These are phyloP conservation scores for Daldinia decipiens DNA, from an alignment of 495 filamentous ascomycete species.

Conservation along the genomic window DNA sequence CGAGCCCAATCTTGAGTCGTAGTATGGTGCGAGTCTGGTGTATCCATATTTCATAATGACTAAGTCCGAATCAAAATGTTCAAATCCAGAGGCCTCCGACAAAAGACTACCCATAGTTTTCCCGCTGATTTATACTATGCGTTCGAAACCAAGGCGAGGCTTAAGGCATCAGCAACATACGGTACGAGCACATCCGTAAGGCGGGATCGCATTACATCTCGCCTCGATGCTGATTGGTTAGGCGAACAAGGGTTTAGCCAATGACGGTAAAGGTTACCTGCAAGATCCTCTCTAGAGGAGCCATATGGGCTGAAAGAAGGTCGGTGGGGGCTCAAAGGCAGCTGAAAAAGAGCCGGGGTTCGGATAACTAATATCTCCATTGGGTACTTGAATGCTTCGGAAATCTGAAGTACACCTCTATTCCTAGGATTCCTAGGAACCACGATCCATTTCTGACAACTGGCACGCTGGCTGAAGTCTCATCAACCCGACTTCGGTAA, in stretches of 20 bases:
- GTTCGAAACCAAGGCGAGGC: slow-evolving; percentile 15
- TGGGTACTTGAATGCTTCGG: slow-evolving; percentile 30
- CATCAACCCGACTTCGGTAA: slow-evolving; percentile 8
- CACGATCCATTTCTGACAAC: slow-evolving; percentile 22
- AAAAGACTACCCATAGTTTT: slow-evolving; percentile 27
- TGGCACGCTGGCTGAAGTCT: slow-evolving; percentile 13
- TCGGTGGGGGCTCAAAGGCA: slow-evolving; percentile 29
- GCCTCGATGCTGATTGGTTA: slow-evolving; percentile 36
- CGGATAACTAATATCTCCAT: slow-evolving; percentile 44
- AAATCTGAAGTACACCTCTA: slow-evolving; percentile 13
- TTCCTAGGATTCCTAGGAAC: slow-evolving; percentile 18
- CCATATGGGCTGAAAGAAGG: slow-evolving; percentile 46
- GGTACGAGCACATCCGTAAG: slow-evolving; percentile 24
- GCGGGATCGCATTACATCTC: slow-evolving; percentile 37
- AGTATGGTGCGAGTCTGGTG: slow-evolving; percentile 39
- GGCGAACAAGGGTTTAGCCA: slow-evolving; percentile 31
- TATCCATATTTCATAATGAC: slow-evolving; percentile 39
- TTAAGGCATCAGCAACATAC: slow-evolving; percentile 17
- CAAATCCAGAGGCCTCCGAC: slow-evolving; percentile 35
- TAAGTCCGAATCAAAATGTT: slow-evolving; percentile 5
- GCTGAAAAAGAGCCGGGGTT: slow-evolving; percentile 47
- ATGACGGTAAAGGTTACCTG: slow-evolving; percentile 47
- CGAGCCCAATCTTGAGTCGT: slow-evolving; percentile 45
- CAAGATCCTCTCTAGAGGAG: slow-evolving; percentile 35
- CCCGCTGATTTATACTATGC: slow-evolving; percentile 22